Percentiles rank a stretch among this genome's conserved stretches.
Evolutionary conservation across 2,329 filamentous ascomycete genomes (phyloP).

Genomic region (Phialemoniopsis sp.): DNA sequence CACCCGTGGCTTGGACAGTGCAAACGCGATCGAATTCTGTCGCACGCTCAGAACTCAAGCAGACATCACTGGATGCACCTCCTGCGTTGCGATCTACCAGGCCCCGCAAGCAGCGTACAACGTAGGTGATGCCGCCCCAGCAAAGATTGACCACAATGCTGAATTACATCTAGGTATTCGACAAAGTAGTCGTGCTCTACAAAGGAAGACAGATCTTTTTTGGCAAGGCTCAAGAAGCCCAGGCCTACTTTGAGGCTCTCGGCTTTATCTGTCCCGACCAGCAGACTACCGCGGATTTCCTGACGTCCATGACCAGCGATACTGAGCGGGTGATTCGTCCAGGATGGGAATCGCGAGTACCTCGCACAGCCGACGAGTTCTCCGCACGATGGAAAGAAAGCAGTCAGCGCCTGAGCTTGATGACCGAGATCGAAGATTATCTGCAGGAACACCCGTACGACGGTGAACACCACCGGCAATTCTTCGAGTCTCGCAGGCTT

Average conservation of each 20-base stretch:
- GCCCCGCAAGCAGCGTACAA: conserved; percentile 62
- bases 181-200: conserved; percentile 75
- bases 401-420: conserved; percentile 42
- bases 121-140: too few species aligned
- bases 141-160: too few species aligned
- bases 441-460: conserved; percentile 47
- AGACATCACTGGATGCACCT: conserved; percentile 57
- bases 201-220: conserved; percentile 63
- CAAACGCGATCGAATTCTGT: conserved; percentile 63
- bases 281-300: conserved; percentile 72
- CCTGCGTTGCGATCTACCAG: conserved; percentile 62
- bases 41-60: conserved; percentile 62
- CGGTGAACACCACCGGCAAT: conserved; percentile 50
- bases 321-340: conserved; percentile 64
- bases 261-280: conserved; percentile 57
- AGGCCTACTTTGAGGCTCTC: conserved; percentile 61
- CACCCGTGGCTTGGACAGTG: conserved; percentile 61
- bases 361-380: conserved; percentile 59
- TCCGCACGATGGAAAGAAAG: conserved; percentile 54
- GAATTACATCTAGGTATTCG: too few species aligned
- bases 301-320: conserved; percentile 72
- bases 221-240: conserved; percentile 56
- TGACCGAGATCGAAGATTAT: conserved; percentile 51
- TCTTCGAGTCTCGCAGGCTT: conserved; percentile 48
- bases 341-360: conserved; percentile 57